Conservation (phyloP, 306 rosid genomes). For the Cicer bijugum region DNA sequence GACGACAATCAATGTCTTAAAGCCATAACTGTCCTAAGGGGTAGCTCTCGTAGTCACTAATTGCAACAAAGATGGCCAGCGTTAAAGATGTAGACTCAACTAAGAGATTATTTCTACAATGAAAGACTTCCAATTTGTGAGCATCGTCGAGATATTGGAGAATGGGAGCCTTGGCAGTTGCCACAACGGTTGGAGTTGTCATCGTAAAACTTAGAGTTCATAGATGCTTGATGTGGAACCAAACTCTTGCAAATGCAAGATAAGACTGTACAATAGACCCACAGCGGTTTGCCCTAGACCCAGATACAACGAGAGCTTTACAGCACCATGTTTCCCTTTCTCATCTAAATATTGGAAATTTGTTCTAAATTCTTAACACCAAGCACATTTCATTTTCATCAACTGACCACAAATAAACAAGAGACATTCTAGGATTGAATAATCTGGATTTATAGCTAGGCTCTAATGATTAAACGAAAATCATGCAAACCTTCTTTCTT, state of each 20-base stretch:
- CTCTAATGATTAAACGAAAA: not conserved
- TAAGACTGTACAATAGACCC: slow-evolving; percentile 2
- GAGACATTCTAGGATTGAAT: not conserved
- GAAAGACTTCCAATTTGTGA: slow-evolving; percentile 12
- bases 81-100: slow-evolving; percentile 9
- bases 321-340: not conserved
- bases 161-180: slow-evolving; percentile 2
- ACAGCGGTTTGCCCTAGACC: not conserved
- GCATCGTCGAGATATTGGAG: slow-evolving; percentile 1
- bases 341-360: not conserved
- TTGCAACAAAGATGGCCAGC: slow-evolving; percentile 20
- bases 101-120: slow-evolving; percentile 19
- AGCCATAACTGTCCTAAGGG: not conserved
- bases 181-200: not conserved
- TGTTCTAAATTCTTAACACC: slow-evolving; percentile 23
- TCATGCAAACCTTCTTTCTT: too few species aligned
- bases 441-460: not conserved
- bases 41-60: slow-evolving; percentile 4
- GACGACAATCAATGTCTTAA: not conserved
- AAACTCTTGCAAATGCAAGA: slow-evolving; percentile 4
- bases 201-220: not conserved
- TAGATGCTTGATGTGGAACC: not conserved
- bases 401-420: slow-evolving; percentile 15
- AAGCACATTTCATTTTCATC: slow-evolving; percentile 15
- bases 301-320: not conserved